A percentile compares a stretch with the other conserved stretches of the same genome.
These are phyloP conservation scores for Boletellus emodensis DNA, from an alignment of 768 basidiomycete genomes.

Conservation along the genomic window DNA sequence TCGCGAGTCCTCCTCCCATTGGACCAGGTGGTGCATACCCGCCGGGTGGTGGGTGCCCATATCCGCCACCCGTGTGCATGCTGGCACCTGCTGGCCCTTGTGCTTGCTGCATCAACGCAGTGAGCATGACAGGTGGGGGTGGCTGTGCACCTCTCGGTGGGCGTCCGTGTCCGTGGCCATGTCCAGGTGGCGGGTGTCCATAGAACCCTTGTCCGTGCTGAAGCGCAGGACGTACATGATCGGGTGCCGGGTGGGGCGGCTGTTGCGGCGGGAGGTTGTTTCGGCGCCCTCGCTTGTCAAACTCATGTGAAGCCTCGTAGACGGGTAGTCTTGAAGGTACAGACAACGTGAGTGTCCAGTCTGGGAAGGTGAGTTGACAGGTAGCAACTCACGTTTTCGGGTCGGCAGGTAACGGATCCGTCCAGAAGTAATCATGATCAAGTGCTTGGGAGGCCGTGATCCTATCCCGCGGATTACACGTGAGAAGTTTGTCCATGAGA, in stretches of 20 bases:
- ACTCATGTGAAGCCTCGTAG: slow-evolving; percentile 83
- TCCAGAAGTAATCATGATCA: slow-evolving; percentile 95
- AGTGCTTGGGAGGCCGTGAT: slow-evolving; percentile 84
- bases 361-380: neutral
- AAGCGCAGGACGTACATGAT: slow-evolving; percentile 33
- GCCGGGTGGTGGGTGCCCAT: slow-evolving; percentile 12
- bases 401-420: slow-evolving; percentile 81
- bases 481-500: slow-evolving; percentile 76
- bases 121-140: slow-evolving; percentile 24
- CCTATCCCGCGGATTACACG: slow-evolving; percentile 77
- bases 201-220: slow-evolving; percentile 27
- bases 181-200: slow-evolving; percentile 32
- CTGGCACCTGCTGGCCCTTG: slow-evolving; percentile 11
- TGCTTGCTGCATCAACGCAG: slow-evolving; percentile 30
- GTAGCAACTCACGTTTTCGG: slow-evolving; percentile 62
- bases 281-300: slow-evolving; percentile 68
- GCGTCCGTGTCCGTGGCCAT: slow-evolving; percentile 26
- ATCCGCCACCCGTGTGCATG: slow-evolving; percentile 7
- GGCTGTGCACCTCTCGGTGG: slow-evolving; percentile 28
- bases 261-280: slow-evolving; percentile 31
- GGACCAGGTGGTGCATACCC: slow-evolving; percentile 9
- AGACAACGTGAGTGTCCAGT: neutral
- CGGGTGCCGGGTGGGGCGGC: slow-evolving; percentile 26
- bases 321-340: slow-evolving; percentile 50
- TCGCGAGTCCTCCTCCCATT: slow-evolving; percentile 4